Conservation (phyloP, 2,329 filamentous ascomycete genomes). For the Pestalotiopsis sp. region DNA sequence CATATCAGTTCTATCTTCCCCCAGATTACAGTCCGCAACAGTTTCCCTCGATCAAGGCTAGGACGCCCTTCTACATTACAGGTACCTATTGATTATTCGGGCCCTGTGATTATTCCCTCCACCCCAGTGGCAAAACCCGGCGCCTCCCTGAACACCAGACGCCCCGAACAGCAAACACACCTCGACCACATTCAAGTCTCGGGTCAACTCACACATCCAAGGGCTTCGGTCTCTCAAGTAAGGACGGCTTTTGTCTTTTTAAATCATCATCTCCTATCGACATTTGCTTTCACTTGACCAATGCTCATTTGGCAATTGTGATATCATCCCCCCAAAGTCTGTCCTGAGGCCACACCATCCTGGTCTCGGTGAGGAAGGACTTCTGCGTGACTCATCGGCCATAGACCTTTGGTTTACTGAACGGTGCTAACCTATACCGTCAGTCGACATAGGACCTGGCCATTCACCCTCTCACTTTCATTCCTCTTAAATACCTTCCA, state of each 20-base stretch:
- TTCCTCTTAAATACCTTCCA: constrained; percentile 21
- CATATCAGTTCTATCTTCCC: no score
- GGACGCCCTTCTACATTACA: background rate
- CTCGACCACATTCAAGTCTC: background rate
- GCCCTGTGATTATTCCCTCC: background rate
- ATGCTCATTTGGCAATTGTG: constrained; percentile 26
- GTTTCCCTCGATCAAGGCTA: background rate
- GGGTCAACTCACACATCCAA: background rate
- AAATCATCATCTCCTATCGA: constrained; percentile 11
- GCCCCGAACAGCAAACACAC: background rate
- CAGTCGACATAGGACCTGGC: constrained; percentile 26
- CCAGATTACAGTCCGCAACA: no score
- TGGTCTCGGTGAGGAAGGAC: constrained; percentile 27
- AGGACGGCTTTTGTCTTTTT: constrained; percentile 6
- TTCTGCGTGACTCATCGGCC: constrained; percentile 32
- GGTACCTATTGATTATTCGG: background rate
- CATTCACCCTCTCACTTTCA: constrained; percentile 13
- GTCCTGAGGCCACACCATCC: constrained; percentile 26
- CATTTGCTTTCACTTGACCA: constrained; percentile 25
- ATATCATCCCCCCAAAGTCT: constrained; percentile 20
- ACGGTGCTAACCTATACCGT: constrained; percentile 31
- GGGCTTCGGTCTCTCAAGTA: background rate
- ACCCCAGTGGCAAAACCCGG: background rate
- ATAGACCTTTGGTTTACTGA: constrained; percentile 28
- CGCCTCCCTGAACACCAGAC: background rate